Evolutionary conservation across 768 basidiomycete species (phyloP), one percentile per base, ranked within the genome.

Genomic region (Gloeostereum incarnatum): DNA sequence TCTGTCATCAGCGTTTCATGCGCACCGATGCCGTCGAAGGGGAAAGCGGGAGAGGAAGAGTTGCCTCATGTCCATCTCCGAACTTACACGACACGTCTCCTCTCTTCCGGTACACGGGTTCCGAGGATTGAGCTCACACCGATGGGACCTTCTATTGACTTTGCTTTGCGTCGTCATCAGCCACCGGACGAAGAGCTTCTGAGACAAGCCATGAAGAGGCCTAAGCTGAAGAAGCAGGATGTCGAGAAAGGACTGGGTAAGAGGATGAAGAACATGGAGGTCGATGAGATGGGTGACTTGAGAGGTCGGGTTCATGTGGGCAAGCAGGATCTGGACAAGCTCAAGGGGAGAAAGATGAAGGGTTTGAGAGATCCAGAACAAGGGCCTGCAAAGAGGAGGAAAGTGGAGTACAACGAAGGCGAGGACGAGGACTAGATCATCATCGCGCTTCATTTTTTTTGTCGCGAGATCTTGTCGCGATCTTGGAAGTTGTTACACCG

Each of bases 301-400:
- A 74, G 94, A 50, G 96, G 93, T 31, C 71, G 78, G 42, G 75
- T 99, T 20, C 93, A 98, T 59, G 60, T 98, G 40, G 86, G 65
- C 42, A 88, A 78, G 58, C 94, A 99, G 65, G 89, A 98, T 61
- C 56, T 99, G 50, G 61, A 59, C 47, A 85, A 73, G 63, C 51
- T 98, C 60, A 91, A 96, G 69, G 81, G 81, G 41, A 73, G 91
- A 54, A 96, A 96, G 71, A 94, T 98, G 89, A 98, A 96, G 65
- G 94, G 89, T 7, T 59, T 99, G 45, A 16, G 34, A 35, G 33
- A 34, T 34, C n/a, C n/a, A n/a, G n/a, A n/a, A n/a, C n/a, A n/a
- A n/a, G n/a, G n/a, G n/a, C n/a, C n/a, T n/a, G n/a, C n/a, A n/a
- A n/a, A n/a, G n/a, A n/a, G n/a, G n/a, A n/a, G n/a, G n/a, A n/a